These are phyloP conservation scores for Tricholoma hemisulphureum DNA, from an alignment of 768 basidiomycete species.

Conservation along the genomic window DNA sequence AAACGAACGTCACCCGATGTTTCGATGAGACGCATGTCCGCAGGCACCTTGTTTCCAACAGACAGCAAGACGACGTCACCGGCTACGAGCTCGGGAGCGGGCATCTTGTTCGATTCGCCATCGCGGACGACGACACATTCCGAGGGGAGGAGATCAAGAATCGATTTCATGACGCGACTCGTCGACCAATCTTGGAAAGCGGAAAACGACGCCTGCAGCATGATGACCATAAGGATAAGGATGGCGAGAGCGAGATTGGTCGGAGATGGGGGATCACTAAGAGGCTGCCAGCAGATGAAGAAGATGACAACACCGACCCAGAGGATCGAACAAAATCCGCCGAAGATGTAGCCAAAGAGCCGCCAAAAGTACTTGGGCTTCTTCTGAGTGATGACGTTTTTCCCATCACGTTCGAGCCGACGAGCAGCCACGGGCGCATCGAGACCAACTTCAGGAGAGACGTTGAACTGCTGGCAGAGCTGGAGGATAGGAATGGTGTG, in stretches of 20 bases:
- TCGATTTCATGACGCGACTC: constrained; percentile 19
- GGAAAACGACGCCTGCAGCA: constrained; percentile 13
- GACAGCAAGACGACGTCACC: constrained; percentile 17
- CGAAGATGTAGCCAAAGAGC: constrained; percentile 15
- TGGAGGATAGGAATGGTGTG: constrained; percentile 10
- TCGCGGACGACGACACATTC: constrained; percentile 17
- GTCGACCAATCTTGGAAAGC: constrained; percentile 19
- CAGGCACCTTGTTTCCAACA: constrained; percentile 19
- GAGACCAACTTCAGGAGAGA: constrained; percentile 11
- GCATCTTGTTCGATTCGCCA: constrained; percentile 12
- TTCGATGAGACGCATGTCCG: constrained; percentile 52
- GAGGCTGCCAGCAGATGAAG: constrained; percentile 16
- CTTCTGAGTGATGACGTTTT: constrained; percentile 13
- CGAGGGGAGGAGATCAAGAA: constrained; percentile 16
- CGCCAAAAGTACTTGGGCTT: constrained; percentile 17
- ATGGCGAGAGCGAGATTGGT: constrained; percentile 20
- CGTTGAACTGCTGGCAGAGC: constrained; percentile 14
- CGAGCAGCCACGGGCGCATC: constrained; percentile 12
- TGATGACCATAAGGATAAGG: constrained; percentile 12
- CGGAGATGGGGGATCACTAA: constrained; percentile 10
- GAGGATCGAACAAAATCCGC: constrained; percentile 21
- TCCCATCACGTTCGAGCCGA: constrained; percentile 17
- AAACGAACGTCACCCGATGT: constrained; percentile 51
- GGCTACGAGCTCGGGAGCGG: constrained; percentile 12
- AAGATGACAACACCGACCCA: constrained; percentile 18